These are phyloP conservation scores for Ogataea glucozyma DNA, from an alignment of 805 yeast species.

Conservation along the genomic window DNA sequence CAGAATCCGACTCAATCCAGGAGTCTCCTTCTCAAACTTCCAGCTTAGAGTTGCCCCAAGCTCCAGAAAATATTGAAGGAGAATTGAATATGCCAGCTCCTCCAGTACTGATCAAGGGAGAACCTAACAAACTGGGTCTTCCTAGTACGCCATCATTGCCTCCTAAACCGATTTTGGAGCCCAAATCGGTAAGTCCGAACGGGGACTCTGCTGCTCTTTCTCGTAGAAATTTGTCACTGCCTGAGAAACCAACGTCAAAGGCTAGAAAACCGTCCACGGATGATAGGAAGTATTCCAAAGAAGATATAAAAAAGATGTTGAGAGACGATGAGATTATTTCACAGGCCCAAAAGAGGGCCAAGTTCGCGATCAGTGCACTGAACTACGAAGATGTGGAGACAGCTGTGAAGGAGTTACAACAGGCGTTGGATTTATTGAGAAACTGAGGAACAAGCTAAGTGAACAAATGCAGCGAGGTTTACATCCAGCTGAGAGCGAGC, in stretches of 20 bases:
- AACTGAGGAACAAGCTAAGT: conserved; percentile 11
- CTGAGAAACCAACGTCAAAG: conserved; percentile 11
- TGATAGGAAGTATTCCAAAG: conserved; percentile 27
- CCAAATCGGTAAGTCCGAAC: too few relatives aligned
- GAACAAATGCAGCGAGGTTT: too few relatives aligned
- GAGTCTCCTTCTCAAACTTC: too few relatives aligned
- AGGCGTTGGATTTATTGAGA: conserved; percentile 51
- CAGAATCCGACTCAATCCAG: background rate
- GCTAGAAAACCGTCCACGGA: conserved; percentile 9
- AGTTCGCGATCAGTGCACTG: conserved; percentile 75
- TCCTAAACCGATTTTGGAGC: conserved; percentile 11
- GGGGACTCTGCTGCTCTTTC: background rate
- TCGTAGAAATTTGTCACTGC: conserved; percentile 7
- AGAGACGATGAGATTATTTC: conserved; percentile 56
- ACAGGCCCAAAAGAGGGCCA: conserved; percentile 66
- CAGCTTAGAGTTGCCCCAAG: conserved; percentile 14
- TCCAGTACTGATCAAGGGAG: conserved; percentile 35
- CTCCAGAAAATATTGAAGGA: conserved; percentile 25
- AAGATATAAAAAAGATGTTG: conserved; percentile 50
- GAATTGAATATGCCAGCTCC: conserved; percentile 31
- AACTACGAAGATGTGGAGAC: conserved; percentile 74
- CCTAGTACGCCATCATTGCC: conserved; percentile 30
- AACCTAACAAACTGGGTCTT: conserved; percentile 31
- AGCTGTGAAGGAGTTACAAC: conserved; percentile 59
- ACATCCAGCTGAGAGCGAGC: conserved; percentile 1